Percentiles rank a stretch among this genome's conserved stretches.
Conservation (phyloP, 768 basidiomycete species). For the Kwoniella mangroviensis region DNA sequence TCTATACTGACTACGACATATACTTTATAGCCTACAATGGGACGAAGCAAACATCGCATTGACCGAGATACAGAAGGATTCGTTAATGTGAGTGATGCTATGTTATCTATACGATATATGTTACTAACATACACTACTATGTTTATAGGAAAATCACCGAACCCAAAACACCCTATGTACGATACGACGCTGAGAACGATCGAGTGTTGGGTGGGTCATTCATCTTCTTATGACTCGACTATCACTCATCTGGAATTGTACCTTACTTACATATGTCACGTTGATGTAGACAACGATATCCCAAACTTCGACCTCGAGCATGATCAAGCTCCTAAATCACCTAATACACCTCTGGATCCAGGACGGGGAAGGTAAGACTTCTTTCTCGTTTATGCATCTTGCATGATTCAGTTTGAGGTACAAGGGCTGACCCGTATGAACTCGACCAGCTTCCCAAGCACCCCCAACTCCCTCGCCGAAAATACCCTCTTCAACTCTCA, state of each 20-base stretch:
- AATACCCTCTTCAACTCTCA: conserved; percentile 27
- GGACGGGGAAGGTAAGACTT: conserved; percentile 59
- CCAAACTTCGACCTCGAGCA: conserved; percentile 71
- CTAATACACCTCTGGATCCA: conserved; percentile 57
- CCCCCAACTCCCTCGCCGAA: conserved; percentile 19
- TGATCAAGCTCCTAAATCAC: conserved; percentile 63
- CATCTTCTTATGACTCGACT: not conserved
- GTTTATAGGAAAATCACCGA: conserved; percentile 79
- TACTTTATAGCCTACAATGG: conserved; percentile 73
- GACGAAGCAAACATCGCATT: conserved; percentile 91
- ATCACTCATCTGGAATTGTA: not conserved
- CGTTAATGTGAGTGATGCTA: conserved; percentile 67
- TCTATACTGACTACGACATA: not conserved
- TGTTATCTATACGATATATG: too few relatives aligned
- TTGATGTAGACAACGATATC: conserved; percentile 67
- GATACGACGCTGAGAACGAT: conserved; percentile 59
- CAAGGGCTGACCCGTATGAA: not conserved
- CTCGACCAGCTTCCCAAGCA: conserved; percentile 22
- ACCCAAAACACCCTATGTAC: conserved; percentile 94
- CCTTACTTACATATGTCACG: conserved; percentile 11
- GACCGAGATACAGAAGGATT: conserved; percentile 93
- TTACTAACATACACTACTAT: not conserved
- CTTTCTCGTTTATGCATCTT: not conserved
- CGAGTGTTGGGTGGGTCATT: conserved; percentile 65
- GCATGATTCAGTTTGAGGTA: not conserved